phyloP scores from a whole-genome alignment of 2,329 filamentous ascomycete species.

The Pleoardoris graminearum region DNA sequence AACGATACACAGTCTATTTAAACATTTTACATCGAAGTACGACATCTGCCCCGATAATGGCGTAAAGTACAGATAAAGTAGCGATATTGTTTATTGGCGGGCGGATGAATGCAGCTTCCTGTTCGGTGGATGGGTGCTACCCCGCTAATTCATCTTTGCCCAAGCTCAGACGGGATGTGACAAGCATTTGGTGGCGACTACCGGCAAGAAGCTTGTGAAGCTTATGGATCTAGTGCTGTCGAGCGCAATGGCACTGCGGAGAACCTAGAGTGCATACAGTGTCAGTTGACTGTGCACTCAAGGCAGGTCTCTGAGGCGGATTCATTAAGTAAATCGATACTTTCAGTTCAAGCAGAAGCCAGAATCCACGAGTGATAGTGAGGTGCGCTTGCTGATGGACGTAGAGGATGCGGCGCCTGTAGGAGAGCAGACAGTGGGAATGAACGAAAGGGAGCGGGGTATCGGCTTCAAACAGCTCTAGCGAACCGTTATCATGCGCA shows the following conservation, averaged over 20 bases:
- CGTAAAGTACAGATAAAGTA: slow-evolving; percentile 18
- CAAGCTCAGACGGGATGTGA: slow-evolving; percentile 3
- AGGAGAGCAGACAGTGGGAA: no score
- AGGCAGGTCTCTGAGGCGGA: background rate
- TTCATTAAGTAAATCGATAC: background rate
- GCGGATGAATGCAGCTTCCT: slow-evolving; percentile 22
- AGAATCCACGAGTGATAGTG: background rate
- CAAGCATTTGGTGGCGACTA: slow-evolving; percentile 15
- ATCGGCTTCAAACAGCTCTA: no score
- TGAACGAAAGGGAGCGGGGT: background rate
- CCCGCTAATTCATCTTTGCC: slow-evolving; percentile 9
- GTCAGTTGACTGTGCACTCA: no score
- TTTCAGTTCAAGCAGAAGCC: no score
- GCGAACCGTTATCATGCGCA: no score
- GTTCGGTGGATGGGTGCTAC: slow-evolving; percentile 11
- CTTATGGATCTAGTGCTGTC: slow-evolving; percentile 3
- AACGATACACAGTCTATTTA: background rate
- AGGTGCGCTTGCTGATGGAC: background rate
- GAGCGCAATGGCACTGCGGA: no score
- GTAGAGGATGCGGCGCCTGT: no score
- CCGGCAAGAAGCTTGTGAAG: slow-evolving; percentile 10
- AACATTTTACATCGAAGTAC: slow-evolving; percentile 1
- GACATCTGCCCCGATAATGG: slow-evolving; percentile 21
- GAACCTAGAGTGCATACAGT: no score
- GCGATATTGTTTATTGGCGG: slow-evolving; percentile 15